phyloP scores from a whole-genome alignment of 1,284 basidiomycete genomes.

The Melampsora larici-populina region DNA sequence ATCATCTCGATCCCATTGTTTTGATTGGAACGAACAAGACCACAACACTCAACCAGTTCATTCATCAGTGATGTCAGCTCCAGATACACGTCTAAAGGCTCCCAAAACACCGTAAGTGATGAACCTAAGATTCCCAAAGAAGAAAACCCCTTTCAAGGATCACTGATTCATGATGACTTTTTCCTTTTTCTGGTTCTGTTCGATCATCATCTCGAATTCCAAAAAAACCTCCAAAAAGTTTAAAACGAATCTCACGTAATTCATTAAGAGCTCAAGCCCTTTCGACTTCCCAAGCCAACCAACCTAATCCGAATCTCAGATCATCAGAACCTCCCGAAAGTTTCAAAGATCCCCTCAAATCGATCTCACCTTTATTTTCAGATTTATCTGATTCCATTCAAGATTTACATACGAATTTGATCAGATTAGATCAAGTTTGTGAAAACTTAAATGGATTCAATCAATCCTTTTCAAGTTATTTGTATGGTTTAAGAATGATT shows the following conservation, averaged over 20 bases:
- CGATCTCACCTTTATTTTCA: constrained; percentile 8
- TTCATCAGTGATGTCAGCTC: neutral
- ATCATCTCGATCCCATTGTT: too few species aligned
- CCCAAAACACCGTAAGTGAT: constrained; percentile 6
- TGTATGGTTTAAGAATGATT: constrained; percentile 31
- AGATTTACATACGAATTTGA: constrained; percentile 17
- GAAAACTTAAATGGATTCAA: constrained; percentile 30
- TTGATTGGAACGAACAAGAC: too few species aligned
- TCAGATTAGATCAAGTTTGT: constrained; percentile 5
- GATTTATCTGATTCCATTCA: constrained; percentile 19
- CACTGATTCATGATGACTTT: neutral
- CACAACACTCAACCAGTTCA: too few species aligned
- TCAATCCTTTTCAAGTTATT: constrained; percentile 20
- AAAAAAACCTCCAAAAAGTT: too few species aligned
- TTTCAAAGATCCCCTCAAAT: constrained; percentile 1
- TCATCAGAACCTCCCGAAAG: neutral
- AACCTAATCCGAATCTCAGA: neutral
- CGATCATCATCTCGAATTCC: neutral
- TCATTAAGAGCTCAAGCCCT: constrained; percentile 23
- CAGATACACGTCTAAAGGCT: neutral
- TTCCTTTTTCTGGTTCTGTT: neutral
- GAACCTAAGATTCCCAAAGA: too few species aligned
- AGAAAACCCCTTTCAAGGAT: too few species aligned
- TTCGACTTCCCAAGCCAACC: neutral
- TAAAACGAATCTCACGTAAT: constrained; percentile 28